phyloP scores from a whole-genome alignment of 1,284 basidiomycete species.

The Sanghuangporus sanghuang region DNA sequence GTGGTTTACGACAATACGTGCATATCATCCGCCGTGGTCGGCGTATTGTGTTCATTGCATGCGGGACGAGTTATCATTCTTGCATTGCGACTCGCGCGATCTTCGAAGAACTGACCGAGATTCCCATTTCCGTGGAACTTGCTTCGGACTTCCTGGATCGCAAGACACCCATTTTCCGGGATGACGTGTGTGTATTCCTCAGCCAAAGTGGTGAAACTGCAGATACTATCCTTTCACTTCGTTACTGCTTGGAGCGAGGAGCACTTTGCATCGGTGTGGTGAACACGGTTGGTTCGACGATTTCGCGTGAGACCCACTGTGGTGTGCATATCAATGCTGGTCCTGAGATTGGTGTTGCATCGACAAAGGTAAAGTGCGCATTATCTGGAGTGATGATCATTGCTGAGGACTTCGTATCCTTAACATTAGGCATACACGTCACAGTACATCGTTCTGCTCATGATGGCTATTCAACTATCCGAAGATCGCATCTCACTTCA shows the following conservation, averaged over 20 bases:
- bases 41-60: conserved; percentile 95
- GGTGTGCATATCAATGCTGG: conserved; percentile 99
- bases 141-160: conserved; percentile 99
- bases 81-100: conserved; percentile 97
- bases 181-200: conserved; percentile 96
- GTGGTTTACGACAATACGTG: conserved; percentile 93
- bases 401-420: background rate
- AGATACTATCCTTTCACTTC: conserved; percentile 94
- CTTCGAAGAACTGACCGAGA: conserved; percentile 99
- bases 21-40: conserved; percentile 94
- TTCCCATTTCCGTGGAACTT: conserved; percentile 95
- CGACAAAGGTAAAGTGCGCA: conserved; percentile 78
- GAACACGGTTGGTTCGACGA: conserved; percentile 97
- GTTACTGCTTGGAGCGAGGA: conserved; percentile 95
- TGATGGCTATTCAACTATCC: conserved; percentile 97
- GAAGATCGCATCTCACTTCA: conserved; percentile 95
- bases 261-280: conserved; percentile 96
- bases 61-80: conserved; percentile 98
- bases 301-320: conserved; percentile 98
- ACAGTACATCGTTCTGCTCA: conserved; percentile 96
- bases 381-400: background rate
- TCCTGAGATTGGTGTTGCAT: conserved; percentile 98
- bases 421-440: conserved; percentile 86
- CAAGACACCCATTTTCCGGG: conserved; percentile 98
- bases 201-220: conserved; percentile 99